Conservation (phyloP, 331 rosid species). For the Rosa hybrid region DNA sequence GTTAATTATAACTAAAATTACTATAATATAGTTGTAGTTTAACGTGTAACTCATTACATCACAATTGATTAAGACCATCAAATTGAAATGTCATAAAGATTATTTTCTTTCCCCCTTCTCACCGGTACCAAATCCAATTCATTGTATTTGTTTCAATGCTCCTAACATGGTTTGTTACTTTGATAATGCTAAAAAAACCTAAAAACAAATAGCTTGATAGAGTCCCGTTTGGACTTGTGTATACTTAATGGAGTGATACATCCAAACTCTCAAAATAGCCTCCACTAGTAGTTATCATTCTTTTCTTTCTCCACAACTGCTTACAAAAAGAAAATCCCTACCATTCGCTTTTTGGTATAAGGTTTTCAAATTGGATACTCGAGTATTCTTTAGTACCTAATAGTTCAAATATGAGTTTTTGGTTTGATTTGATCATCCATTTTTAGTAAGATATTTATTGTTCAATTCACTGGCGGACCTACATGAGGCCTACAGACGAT, state of each 20-base stretch:
- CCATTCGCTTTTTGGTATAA: no score
- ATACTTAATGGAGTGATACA: background rate
- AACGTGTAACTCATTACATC: background rate
- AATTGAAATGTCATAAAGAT: background rate
- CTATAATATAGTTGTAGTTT: background rate
- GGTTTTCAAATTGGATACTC: no score
- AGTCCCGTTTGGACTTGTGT: background rate
- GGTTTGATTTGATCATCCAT: no score
- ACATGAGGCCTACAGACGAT: no score
- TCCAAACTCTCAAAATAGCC: background rate
- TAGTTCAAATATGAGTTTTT: no score
- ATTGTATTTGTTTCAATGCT: background rate
- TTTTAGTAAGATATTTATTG: no score
- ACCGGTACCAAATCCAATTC: background rate
- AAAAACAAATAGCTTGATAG: background rate
- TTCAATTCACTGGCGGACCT: no score
- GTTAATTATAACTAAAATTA: background rate
- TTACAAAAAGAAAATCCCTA: no score
- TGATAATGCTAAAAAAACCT: background rate
- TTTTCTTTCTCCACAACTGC: no score
- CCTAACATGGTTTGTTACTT: background rate
- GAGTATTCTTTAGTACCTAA: no score
- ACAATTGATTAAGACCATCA: background rate
- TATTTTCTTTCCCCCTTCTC: background rate
- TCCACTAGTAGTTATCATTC: background rate